Percentiles rank a stretch among this genome's conserved stretches.
Evolutionary conservation across 73 alveolate species (phyloP).

Genomic region (Loxodes magnus): DNA sequence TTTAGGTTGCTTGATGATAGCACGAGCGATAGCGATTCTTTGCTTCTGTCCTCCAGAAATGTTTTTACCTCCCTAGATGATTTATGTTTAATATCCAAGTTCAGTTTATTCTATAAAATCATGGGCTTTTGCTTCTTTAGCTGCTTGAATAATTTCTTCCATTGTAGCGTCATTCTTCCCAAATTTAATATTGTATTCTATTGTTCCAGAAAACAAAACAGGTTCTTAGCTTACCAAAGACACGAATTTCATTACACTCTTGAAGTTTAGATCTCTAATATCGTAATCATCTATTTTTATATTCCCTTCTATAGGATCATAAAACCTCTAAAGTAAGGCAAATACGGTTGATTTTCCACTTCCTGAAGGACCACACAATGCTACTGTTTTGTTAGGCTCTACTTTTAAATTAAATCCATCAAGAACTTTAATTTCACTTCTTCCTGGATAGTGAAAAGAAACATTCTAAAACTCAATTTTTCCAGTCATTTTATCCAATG

Average conservation of each 20-base stretch:
- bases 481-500: too few relatives aligned
- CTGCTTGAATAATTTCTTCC: constrained; percentile 39
- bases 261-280: constrained; percentile 56
- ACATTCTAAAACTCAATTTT: constrained; percentile 50
- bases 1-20: constrained; percentile 69
- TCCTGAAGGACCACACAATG: constrained; percentile 59
- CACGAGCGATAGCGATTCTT: constrained; percentile 87
- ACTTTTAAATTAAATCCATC: constrained; percentile 26
- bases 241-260: too few relatives aligned
- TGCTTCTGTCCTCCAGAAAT: constrained; percentile 90
- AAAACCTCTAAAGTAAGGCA: constrained; percentile 83
- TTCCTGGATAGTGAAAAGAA: constrained; percentile 56
- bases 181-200: constrained; percentile 60
- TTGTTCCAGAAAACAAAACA: constrained; percentile 77
- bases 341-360: constrained; percentile 78
- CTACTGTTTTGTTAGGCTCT: constrained; percentile 32
- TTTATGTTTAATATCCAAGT: constrained; percentile 57
- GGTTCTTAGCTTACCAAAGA: constrained; percentile 80
- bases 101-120: constrained; percentile 63
- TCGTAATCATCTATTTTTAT: constrained; percentile 46
- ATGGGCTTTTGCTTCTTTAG: constrained; percentile 37
- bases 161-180: constrained; percentile 56
- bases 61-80: constrained; percentile 70
- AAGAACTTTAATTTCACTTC: constrained; percentile 32
- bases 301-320: constrained; percentile 84